These are phyloP conservation scores for Apocynum venetum DNA, from an alignment of 257 asterid species.

Conservation along the genomic window DNA sequence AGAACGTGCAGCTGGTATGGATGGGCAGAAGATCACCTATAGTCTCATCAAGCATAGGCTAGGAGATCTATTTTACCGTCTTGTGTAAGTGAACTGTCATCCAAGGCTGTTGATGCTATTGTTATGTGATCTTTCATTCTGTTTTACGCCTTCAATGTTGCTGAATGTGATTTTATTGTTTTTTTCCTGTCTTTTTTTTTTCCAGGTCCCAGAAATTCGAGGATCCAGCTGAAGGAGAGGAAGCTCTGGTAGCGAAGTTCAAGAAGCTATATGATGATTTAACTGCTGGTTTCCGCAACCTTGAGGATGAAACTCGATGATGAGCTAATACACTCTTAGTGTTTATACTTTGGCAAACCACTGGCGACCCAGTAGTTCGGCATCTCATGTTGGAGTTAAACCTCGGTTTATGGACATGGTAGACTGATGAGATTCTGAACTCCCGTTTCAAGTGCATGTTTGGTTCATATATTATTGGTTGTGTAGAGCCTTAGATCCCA, in stretches of 20 bases:
- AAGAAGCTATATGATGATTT: conserved; percentile 86
- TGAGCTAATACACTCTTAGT: background rate
- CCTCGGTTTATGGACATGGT: background rate
- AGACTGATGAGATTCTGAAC: background rate
- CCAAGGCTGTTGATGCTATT: conserved; percentile 40
- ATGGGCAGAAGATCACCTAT: conserved; percentile 92
- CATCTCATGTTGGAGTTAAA: background rate
- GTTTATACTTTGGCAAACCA: background rate
- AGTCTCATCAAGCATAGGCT: conserved; percentile 87
- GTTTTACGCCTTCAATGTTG: conserved; percentile 1
- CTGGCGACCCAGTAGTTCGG: background rate
- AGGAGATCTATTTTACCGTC: conserved; percentile 89
- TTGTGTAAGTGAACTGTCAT: conserved; percentile 66
- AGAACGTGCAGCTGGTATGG: conserved; percentile 99
- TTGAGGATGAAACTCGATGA: conserved; percentile 92
- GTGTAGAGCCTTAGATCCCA: background rate
- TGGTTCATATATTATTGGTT: background rate
- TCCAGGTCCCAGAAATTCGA: conserved; percentile 96
- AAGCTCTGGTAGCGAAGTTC: conserved; percentile 58
- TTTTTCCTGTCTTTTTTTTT: background rate
- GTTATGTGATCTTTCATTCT: background rate
- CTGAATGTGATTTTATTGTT: background rate
- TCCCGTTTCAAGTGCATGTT: background rate
- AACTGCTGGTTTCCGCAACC: conserved; percentile 94
- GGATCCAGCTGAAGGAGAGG: conserved; percentile 99